phyloP scores from a whole-genome alignment of 371 early-diverging fungal genomes.

The Mortierella sp. region DNA sequence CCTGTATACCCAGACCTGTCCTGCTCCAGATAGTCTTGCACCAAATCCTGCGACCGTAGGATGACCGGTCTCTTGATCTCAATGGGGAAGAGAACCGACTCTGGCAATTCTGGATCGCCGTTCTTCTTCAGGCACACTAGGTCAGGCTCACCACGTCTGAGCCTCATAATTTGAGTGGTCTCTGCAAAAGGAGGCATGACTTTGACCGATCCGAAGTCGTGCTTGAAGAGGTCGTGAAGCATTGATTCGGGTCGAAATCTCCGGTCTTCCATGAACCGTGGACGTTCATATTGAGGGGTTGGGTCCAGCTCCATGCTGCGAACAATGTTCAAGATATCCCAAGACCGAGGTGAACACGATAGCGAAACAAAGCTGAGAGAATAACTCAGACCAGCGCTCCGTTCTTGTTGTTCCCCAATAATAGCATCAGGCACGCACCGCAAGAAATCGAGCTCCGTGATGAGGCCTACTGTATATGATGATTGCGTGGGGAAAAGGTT shows the following conservation, averaged over 20 bases:
- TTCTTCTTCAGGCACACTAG: background rate
- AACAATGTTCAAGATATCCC: too few species aligned
- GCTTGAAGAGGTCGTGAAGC: constrained; percentile 7
- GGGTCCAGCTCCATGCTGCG: constrained; percentile 8
- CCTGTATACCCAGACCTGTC: background rate
- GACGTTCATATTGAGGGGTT: constrained; percentile 5
- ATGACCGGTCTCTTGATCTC: background rate
- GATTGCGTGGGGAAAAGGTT: too few species aligned
- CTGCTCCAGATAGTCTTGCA: background rate
- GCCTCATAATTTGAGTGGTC: background rate
- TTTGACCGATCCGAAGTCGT: constrained; percentile 3
- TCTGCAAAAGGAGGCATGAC: background rate
- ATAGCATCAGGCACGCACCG: too few species aligned
- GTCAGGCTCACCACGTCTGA: background rate
- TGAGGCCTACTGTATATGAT: too few species aligned
- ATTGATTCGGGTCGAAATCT: constrained; percentile 1
- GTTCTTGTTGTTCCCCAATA: too few species aligned
- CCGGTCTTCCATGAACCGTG: constrained; percentile 10
- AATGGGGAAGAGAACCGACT: constrained; percentile 6
- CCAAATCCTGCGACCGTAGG: too few species aligned
- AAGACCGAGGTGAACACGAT: too few species aligned
- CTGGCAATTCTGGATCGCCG: too few species aligned
- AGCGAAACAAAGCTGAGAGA: too few species aligned
- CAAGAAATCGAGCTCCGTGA: too few species aligned
- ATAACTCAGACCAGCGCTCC: too few species aligned